Evolutionary conservation across 257 asterid genomes (phyloP), one percentile per base, ranked within the genome.

Genomic region (Scutellaria minor): DNA sequence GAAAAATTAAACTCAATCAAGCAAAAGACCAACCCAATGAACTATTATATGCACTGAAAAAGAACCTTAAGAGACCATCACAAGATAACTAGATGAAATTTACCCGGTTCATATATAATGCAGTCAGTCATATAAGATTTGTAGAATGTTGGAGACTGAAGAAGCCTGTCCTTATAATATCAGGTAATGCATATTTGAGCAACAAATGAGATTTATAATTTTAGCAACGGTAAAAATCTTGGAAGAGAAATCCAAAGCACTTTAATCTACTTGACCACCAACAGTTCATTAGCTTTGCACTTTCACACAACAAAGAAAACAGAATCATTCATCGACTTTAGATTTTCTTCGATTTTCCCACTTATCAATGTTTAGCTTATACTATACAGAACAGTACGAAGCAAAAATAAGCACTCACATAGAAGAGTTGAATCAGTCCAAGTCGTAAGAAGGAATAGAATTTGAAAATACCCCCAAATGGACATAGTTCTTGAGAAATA

Each of bases 351-450:
- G 53, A 39, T 5, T 48, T 24, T 51, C 66, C 44, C 52, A 37
- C 56, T 35, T 72, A 66, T 69, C 56, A 69, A 74, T 71, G 55
- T 57, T 70, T 35, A 48, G 75, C 51, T 50, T 3, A 72, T 47
- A 66, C 37, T 68, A 20, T 6, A 9, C 15, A 73, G n/a, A 77
- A 27, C 27, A 66, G 31, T 13, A 41, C 61, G 41, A 48, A 63
- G 46, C 31, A 27, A 74, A 48, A 82, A 72, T 6, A 54, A 75
- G 64, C 47, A 88, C 99, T 86, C 81, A 95, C 99, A 70, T 95
- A 88, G 85, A 95, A 83, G 79, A 95, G 92, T 64, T 86, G 93
- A 71, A 92, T 64, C 40, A 95, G 89, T 65, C 93, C 94, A 76
- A 62, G 71, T 58, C 92, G 90, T 78, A 95, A 80, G 78, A 83